Evolutionary conservation across 371 early-diverging fungal genomes (phyloP).

Genomic region (Syncephalastrum racemosum): DNA sequence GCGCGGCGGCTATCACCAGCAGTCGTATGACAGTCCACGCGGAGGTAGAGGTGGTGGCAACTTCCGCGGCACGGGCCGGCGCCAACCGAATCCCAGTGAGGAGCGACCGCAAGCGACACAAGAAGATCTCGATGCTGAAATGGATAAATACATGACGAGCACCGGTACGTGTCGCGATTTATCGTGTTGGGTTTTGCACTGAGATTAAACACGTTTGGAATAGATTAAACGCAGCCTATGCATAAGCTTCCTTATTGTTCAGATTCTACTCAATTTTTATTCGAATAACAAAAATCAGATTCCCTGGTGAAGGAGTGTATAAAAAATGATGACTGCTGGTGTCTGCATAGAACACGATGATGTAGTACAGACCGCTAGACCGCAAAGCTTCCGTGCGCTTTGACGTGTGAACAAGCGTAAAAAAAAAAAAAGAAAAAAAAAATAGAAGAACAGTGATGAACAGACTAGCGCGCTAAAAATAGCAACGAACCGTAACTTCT

Average conservation of each 20-base stretch:
- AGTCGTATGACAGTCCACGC: slow-evolving; percentile 9
- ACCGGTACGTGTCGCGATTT: slow-evolving; percentile 19
- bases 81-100: slow-evolving; percentile 13
- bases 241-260: slow-evolving; percentile 3
- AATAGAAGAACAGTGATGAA: too few relatives aligned
- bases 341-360: too few relatives aligned
- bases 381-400: too few relatives aligned
- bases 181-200: slow-evolving; percentile 4
- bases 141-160: slow-evolving; percentile 49
- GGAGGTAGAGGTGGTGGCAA: slow-evolving; percentile 16
- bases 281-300: neutral
- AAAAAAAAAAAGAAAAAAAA: too few relatives aligned
- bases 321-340: too few relatives aligned
- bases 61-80: slow-evolving; percentile 21
- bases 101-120: slow-evolving; percentile 37
- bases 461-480: too few relatives aligned
- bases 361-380: too few relatives aligned
- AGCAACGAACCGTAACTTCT: too few relatives aligned
- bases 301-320: too few relatives aligned
- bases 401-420: too few relatives aligned
- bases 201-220: slow-evolving; percentile 22
- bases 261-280: slow-evolving; percentile 1
- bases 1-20: slow-evolving; percentile 16
- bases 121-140: slow-evolving; percentile 52
- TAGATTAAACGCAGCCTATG: slow-evolving; percentile 10